A percentile compares a stretch with the other conserved stretches of the same genome.
phyloP scores from a whole-genome alignment of 2,329 filamentous ascomycete genomes.

The Hypoxylon sp. region DNA sequence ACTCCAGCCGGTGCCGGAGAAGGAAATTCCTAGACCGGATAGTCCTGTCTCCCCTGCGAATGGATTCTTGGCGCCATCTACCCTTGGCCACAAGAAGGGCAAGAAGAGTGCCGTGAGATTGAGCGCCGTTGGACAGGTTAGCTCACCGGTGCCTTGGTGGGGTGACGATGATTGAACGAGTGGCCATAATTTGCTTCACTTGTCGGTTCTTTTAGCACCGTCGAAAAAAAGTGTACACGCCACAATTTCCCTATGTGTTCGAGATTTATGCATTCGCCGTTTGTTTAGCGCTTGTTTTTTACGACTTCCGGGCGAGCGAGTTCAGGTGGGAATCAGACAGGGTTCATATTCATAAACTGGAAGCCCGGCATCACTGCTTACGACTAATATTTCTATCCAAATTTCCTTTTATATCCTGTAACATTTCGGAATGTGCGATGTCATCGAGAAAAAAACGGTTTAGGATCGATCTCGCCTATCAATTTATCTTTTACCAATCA shows the following conservation, averaged over 20 bases:
- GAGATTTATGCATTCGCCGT: conserved; percentile 25
- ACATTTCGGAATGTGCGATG: conserved; percentile 19
- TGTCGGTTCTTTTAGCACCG: neutral
- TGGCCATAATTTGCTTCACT: neutral
- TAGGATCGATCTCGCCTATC: neutral
- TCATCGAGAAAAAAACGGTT: conserved; percentile 1
- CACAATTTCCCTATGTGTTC: conserved; percentile 27
- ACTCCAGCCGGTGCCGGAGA: conserved; percentile 33
- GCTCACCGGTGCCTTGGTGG: conserved; percentile 57
- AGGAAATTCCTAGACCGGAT: conserved; percentile 59
- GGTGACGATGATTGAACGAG: conserved; percentile 59
- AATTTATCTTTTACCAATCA: neutral
- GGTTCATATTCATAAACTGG: conserved; percentile 25
- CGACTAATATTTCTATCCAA: conserved; percentile 35
- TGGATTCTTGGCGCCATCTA: conserved; percentile 42
- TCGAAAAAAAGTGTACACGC: conserved; percentile 7
- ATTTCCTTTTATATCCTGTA: conserved; percentile 22
- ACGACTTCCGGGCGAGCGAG: conserved; percentile 33
- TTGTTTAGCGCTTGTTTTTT: conserved; percentile 34
- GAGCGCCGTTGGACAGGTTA: conserved; percentile 58
- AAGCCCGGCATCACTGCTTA: conserved; percentile 37
- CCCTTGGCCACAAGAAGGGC: conserved; percentile 44
- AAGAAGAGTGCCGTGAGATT: conserved; percentile 61
- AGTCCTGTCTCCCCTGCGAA: conserved; percentile 50
- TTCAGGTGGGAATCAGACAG: conserved; percentile 28